Evolutionary conservation across 169 alveolate genomes (phyloP), one percentile per base, ranked within the genome.

Genomic region (Eimeria maxima): DNA sequence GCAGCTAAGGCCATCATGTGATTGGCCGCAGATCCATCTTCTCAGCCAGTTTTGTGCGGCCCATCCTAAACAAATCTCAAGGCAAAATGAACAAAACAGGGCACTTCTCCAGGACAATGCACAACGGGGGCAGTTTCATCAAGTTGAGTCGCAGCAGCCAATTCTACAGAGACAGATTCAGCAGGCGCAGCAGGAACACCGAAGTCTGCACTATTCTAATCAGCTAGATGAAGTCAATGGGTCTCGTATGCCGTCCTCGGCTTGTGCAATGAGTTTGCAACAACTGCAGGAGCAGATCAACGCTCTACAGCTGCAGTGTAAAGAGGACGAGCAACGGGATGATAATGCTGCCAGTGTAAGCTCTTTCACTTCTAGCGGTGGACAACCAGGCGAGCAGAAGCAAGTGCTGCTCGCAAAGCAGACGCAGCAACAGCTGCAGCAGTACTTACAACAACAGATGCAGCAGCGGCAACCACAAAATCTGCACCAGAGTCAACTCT

Each of bases 381-480:
- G 44, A 44, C 81, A 16, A 60, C 4, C 42, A n/a, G 45, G 65
- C 93, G 81, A 57, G 29, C 83, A 87, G 93, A 57, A 33, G 24
- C 47, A 87, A 45, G 69, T 63, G 47, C 44, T 87, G 44, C 27
- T 87, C 81, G 20, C 60, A n/a, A 44, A 57, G 27, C 93, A 87
- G 80, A 27, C 18, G 78, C 93, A 60, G 38, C 93, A 87, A 63
- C 47, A 38, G 93, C 83, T 60, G 65, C 93, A 87, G 81, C 93
- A 87, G 45, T 63, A 60, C 63, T 60, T 63, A 65, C 83, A 63
- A 10, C 80, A 65, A 45, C 38, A 50, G 38, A 65, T 42, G n/a
- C 93, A 63, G 65, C 81, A 7, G 83, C 93, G 29, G 67, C 93
- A 22, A 16, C 38, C 57, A 27, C 91, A 83, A 29, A 47, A 16